Percentiles rank a stretch among this genome's conserved stretches.
phyloP scores from a whole-genome alignment of 768 basidiomycete genomes.

The Pluteus cervinus region DNA sequence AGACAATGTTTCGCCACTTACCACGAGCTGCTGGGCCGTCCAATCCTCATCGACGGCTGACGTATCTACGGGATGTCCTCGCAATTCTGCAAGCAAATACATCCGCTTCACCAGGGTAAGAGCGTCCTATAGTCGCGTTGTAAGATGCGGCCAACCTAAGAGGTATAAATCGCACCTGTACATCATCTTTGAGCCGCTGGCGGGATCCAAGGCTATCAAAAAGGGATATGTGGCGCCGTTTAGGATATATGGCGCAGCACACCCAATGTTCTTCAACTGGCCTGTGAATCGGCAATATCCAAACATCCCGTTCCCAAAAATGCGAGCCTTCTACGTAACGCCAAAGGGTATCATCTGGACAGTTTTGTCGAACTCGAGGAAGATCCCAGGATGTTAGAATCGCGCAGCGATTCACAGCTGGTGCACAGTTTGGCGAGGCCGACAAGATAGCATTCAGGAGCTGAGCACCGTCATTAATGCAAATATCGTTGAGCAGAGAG shows the following conservation, averaged over 20 bases:
- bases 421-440: conserved; percentile 9
- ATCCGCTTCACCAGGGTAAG: no score
- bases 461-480: conserved; percentile 19
- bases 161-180: no score
- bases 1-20: no score
- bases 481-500: conserved; percentile 16
- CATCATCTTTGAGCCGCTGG: no score
- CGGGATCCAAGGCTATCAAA: conserved; percentile 25
- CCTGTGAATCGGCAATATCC: conserved; percentile 33
- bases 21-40: no score
- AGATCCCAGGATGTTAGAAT: conserved; percentile 16
- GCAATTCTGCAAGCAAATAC: no score
- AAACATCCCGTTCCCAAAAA: conserved; percentile 25
- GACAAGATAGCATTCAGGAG: conserved; percentile 10
- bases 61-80: no score
- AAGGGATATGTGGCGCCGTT: conserved; percentile 12
- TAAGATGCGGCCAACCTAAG: no score
- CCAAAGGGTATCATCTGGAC: conserved; percentile 16
- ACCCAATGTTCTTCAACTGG: conserved; percentile 23
- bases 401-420: no score
- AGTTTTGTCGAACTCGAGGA: conserved; percentile 9
- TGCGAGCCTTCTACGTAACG: background rate
- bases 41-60: no score
- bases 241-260: conserved; percentile 15
- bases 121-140: no score